Evolutionary conservation across 2,329 filamentous ascomycete genomes (phyloP).

Genomic region (Hymenoscyphus scutula): DNA sequence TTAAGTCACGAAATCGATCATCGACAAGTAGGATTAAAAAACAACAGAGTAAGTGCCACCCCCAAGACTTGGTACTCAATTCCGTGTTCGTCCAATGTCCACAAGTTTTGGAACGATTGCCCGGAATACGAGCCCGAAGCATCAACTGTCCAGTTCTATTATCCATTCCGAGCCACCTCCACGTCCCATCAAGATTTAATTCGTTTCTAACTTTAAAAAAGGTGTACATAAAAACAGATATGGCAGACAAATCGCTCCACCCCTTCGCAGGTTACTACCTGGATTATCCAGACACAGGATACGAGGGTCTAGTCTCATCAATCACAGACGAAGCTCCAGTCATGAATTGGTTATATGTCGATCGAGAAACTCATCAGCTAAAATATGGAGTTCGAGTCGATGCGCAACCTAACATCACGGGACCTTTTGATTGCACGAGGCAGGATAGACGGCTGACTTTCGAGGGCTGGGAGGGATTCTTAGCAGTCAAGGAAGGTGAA

Average conservation of each 20-base stretch:
- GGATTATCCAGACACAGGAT: constrained; percentile 48
- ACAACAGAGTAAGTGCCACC: constrained; percentile 40
- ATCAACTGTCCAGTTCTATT: no score
- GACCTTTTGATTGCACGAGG: constrained; percentile 64
- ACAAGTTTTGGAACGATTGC: no score
- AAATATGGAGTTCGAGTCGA: constrained; percentile 68
- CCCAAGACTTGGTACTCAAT: no score
- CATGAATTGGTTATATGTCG: constrained; percentile 66
- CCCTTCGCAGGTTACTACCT: constrained; percentile 55
- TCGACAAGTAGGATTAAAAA: constrained; percentile 44
- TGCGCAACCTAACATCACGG: constrained; percentile 69
- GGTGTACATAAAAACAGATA: constrained; percentile 48
- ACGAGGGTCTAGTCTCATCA: constrained; percentile 50
- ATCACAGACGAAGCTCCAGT: constrained; percentile 54
- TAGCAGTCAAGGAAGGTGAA: constrained; percentile 51
- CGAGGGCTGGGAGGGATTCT: constrained; percentile 67
- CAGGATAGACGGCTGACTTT: constrained; percentile 51
- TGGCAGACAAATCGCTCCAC: constrained; percentile 47
- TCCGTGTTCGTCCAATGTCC: no score
- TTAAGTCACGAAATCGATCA: constrained; percentile 45
- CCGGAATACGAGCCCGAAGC: no score
- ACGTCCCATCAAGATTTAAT: not conserved
- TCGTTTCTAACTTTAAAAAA: constrained; percentile 18
- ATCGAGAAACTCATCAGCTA: constrained; percentile 55
- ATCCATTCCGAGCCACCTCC: no score